Base-by-base conservation (phyloP, 208 protist species). In the Trypanosoma mega region DNA sequence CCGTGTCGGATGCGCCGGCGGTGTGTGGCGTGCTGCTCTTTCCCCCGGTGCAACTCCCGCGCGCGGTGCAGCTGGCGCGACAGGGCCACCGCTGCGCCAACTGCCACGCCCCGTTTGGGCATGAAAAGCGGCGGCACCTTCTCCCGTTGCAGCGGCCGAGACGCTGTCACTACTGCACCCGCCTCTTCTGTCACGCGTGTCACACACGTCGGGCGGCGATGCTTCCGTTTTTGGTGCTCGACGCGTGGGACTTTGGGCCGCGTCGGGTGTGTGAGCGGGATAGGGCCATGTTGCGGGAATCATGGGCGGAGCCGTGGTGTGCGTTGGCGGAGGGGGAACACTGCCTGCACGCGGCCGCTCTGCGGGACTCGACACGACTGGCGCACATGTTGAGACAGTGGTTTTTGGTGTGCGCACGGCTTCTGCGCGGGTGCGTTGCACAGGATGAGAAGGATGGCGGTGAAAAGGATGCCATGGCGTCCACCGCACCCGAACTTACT, bases 81-180 rank as follows among this genome's bases (percentile, higher is more conserved):
- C 49, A 68, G 16, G n/a, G 11, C 2, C 48, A 50, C 23, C 41
- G 7, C 12, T 68, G 49, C 23, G 4, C 61, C 37, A 30, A 39
- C 1, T 50, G 49, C 23, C 8, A 27, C 23, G 26, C 14, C 3
- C 14, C 20, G 1, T 29, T 68, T 6, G 18, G 18, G 20, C 46
- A 12, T n/a, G 34, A 2, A 23, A 43, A 5, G 3, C 18, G 14
- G 18, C 16, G 9, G 1, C 24, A 33, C 37, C 36, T 54, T 33
- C 16, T 21, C 14, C 29, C 8, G n/a, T 9, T 37, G 24, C 21
- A n/a, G 5, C 41, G 48, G 48, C 61, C 61, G 33, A 45, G 36
- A 31, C 24, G 61, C 18, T 60, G 61, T 56, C 61, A 68, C 39
- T 68, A 68, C 21, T 68, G 61, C 31, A 56, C 31, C 20, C 48